Percentiles rank a stretch among this genome's conserved stretches.
These are phyloP conservation scores for Persicaria maculosa DNA, from an alignment of 148 eudicot species.

Conservation along the genomic window DNA sequence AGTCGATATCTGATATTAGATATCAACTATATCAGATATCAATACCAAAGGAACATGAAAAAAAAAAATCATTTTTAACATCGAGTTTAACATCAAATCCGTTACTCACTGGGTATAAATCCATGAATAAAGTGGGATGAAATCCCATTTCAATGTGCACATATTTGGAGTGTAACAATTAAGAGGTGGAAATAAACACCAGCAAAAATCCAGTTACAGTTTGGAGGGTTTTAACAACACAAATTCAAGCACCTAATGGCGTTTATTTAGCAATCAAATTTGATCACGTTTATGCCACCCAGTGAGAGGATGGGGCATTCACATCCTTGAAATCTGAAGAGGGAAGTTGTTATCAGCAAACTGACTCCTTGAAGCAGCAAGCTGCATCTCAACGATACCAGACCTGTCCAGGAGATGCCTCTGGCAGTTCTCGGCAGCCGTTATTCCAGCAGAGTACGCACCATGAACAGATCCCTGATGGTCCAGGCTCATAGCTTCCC, in stretches of 20 bases:
- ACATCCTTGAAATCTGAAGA: slow-evolving; percentile 90
- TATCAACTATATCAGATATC: no score
- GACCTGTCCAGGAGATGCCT: slow-evolving; percentile 46
- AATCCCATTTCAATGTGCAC: background rate
- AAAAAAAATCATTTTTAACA: no score
- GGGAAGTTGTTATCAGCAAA: slow-evolving; percentile 51
- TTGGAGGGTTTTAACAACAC: background rate
- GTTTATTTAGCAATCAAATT: background rate
- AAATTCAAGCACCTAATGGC: no score
- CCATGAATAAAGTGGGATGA: background rate
- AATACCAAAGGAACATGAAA: no score
- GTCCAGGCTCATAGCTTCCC: slow-evolving; percentile 90
- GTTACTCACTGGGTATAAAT: no score
- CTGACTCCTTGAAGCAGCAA: slow-evolving; percentile 39
- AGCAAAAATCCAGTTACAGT: background rate
- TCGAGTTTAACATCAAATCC: no score
- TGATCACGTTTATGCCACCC: background rate
- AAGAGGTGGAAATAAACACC: background rate
- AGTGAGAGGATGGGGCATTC: slow-evolving; percentile 10
- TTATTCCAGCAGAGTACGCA: slow-evolving; percentile 78
- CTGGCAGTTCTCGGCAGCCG: slow-evolving; percentile 78
- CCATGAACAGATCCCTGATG: slow-evolving; percentile 98
- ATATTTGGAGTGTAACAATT: background rate
- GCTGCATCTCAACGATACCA: slow-evolving; percentile 47
- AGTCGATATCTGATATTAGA: no score